Base-by-base conservation (phyloP, 371 early-diverging fungal species). In the Mortierella sp. region DNA sequence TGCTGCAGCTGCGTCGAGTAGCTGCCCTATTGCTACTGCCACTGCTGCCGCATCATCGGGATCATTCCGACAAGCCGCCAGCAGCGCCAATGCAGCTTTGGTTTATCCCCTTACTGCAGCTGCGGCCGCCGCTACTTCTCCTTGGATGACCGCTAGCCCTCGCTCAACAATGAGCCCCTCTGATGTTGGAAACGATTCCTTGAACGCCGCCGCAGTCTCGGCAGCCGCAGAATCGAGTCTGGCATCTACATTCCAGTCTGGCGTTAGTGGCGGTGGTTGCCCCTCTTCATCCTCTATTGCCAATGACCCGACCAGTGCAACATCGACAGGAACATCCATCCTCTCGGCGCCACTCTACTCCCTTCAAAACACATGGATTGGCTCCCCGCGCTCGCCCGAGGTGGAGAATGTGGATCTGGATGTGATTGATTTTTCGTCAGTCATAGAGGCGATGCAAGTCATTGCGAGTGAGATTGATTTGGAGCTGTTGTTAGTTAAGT, bases 391-490 rank as follows among this genome's bases (percentile, higher is more conserved):
- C 18, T 80, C 83, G 4, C 80, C 87, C 1, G 87, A 86, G 71
- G 32, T 80, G 4, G 87, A 82, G 18, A 82, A 82, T 70, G 76
- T 74, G 1, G 87, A 86, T 63, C 49, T 86, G 72, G 87, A 86
- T 38, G 80, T 82, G 7, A 78, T 86, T 14, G 87, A 86, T 35
- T 86, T 86, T 24, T 82, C 87, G 38, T 82, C 82, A 0, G 87
- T 86, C 29, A 86, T 86, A n/a, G 87, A 86, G 3, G 87, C 87
- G 10, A 86, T 86, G 87, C 87, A 86, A 48, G 87, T 86, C 2
- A 75, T 86, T 41, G 87, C 87, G 0, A 82, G 83, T 54, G 87
- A 86, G 55, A 86, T 86, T 10, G 87, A 86, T 43, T 60, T 86
- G 55, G 82, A 82, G 11, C 65, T 77, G 27, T 58, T 86, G 60